Evolutionary conservation across 1,284 basidiomycete species (phyloP), one percentile per base, ranked within the genome.

Genomic region (Ustilago curta): DNA sequence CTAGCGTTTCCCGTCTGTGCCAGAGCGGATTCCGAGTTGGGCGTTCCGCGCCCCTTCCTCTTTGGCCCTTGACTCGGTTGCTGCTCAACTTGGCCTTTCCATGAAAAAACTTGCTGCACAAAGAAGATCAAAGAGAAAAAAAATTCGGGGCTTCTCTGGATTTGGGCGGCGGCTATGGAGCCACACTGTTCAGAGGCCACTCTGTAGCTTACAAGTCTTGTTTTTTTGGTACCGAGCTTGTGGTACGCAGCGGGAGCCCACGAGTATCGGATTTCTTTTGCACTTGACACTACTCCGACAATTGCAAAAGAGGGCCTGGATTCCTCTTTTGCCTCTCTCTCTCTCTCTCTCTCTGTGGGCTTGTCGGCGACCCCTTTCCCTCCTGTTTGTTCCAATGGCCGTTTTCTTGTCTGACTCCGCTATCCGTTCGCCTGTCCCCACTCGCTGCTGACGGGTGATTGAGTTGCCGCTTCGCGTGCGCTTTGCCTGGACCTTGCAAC

Each of bases 321-420:
- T 59, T 25, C 49, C n/a, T 16, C n/a, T 14, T 23, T n/a, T n/a
- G n/a, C n/a, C n/a, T 29, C 25, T 8, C 21, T n/a, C 27, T 7
- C 27, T 27, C 27, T 27, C 27, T 27, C 27, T 45, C 9, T 11
- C 21, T 6, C 25, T 47, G 2, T 18, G 35, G 16, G 51, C 47
- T 59, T 56, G 45, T 55, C 67, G 57, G 59, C 48, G 52, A n/a
- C n/a, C n/a, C n/a, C n/a, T n/a, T n/a, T 63, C 53, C 56, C 53
- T 51, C 32, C 49, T 23, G 9, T 12, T 27, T 8, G 8, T 7
- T 27, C 25, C 7, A 27, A 27, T 4, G 27, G 27, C 27, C n/a
- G n/a, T 48, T 35, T 49, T 35, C 19, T 11, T 19, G 16, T 31
- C 53, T 44, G 50, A 43, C 47, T 59, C 47, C 67, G 56, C 27